phyloP scores from a whole-genome alignment of 257 asterid genomes.

The Salvia hispanica region DNA sequence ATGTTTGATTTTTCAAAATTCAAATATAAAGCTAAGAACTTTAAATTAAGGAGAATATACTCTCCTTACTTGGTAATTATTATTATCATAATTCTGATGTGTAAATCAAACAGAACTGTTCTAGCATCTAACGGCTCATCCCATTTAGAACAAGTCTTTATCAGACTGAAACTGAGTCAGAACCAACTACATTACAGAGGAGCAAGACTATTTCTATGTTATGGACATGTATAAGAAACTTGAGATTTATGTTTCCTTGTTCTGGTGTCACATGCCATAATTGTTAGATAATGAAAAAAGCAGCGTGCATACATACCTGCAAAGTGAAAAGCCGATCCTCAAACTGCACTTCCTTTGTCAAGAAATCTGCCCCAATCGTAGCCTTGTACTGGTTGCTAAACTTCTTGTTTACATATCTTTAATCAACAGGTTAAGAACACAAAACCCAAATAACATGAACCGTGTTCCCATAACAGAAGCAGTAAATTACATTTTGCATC shows the following conservation, averaged over 20 bases:
- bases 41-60: not conserved
- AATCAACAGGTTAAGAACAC: slow-evolving; percentile 50
- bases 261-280: not conserved
- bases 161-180: not conserved
- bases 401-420: slow-evolving; percentile 96
- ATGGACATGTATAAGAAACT: not conserved
- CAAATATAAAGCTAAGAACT: not conserved
- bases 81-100: not conserved
- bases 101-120: slow-evolving; percentile 3
- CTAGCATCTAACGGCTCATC: slow-evolving; percentile 1
- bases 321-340: slow-evolving; percentile 94
- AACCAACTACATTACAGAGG: not conserved
- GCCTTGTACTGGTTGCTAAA: slow-evolving; percentile 99
- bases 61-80: not conserved
- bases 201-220: not conserved
- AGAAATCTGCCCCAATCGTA: slow-evolving; percentile 97
- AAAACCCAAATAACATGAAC: slow-evolving; percentile 23
- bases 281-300: slow-evolving; percentile 1
- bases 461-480: slow-evolving; percentile 10
- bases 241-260: not conserved
- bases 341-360: slow-evolving; percentile 97
- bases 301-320: slow-evolving; percentile 56
- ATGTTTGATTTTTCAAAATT: not conserved
- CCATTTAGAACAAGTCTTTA: not conserved
- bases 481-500: slow-evolving; percentile 4